phyloP scores from a whole-genome alignment of 139 green algal species.

The Dunaliella primolecta region DNA sequence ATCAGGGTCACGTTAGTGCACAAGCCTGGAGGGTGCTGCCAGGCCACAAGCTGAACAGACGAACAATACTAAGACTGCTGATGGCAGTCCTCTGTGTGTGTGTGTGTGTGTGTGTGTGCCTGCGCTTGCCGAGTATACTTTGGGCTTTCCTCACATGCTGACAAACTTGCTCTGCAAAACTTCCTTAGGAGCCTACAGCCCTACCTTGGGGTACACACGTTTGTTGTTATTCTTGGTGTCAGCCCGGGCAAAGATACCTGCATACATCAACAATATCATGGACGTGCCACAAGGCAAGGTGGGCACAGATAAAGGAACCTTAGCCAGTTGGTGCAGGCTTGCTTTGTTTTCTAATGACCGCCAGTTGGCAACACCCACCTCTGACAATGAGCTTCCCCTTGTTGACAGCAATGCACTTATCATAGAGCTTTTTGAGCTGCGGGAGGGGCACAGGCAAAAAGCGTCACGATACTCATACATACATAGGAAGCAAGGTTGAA shows the following conservation, averaged over 20 bases:
- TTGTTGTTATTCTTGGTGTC: slow-evolving; percentile 66
- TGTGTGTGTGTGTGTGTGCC: slow-evolving; percentile 1
- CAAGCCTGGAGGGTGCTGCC: too few species aligned
- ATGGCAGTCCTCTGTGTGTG: slow-evolving; percentile 7
- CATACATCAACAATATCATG: not conserved
- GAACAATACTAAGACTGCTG: too few species aligned
- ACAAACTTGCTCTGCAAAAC: too few species aligned
- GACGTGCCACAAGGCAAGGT: not conserved
- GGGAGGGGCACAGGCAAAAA: too few species aligned
- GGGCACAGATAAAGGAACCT: too few species aligned
- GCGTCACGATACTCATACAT: too few species aligned
- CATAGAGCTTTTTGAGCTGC: slow-evolving; percentile 55
- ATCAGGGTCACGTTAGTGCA: too few species aligned
- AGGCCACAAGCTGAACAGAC: too few species aligned
- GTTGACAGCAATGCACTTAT: slow-evolving; percentile 45
- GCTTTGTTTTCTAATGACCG: not conserved
- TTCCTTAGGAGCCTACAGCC: not conserved
- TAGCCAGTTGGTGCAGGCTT: not conserved
- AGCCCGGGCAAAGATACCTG: slow-evolving; percentile 60
- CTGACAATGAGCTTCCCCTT: slow-evolving; percentile 57
- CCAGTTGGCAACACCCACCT: slow-evolving; percentile 34
- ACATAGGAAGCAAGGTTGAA: not conserved
- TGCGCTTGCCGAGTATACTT: too few species aligned
- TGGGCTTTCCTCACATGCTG: too few species aligned
- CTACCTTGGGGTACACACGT: slow-evolving; percentile 62